Conservation (phyloP, 257 asterid genomes). For the Oldenlandia corymbosa region DNA sequence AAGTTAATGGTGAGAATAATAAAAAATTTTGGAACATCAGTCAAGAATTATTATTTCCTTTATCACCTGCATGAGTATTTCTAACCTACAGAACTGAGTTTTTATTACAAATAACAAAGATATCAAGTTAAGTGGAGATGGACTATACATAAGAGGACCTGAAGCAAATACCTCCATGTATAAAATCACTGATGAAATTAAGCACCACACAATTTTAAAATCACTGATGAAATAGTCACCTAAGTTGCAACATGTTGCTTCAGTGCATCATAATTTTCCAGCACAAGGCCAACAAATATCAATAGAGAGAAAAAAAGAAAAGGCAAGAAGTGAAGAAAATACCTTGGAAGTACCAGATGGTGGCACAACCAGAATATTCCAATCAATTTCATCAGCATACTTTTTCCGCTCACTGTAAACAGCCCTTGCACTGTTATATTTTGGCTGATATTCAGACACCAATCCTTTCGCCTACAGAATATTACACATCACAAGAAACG, state of each 20-base stretch:
- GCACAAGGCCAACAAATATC: neutral
- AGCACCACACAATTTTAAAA: too few species aligned
- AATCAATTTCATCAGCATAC: conserved; percentile 85
- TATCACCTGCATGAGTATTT: too few species aligned
- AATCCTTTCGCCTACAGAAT: conserved; percentile 92
- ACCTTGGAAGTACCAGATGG: conserved; percentile 91
- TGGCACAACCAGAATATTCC: conserved; percentile 97
- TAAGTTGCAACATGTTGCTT: neutral
- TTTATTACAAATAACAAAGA: too few species aligned
- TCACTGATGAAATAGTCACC: too few species aligned
- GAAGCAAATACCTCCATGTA: too few species aligned
- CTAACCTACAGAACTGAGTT: too few species aligned
- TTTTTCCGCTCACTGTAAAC: conserved; percentile 94
- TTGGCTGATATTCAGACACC: conserved; percentile 89
- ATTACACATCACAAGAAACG: conserved; percentile 25
- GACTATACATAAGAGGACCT: too few species aligned
- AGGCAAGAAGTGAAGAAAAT: neutral
- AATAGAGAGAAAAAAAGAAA: neutral
- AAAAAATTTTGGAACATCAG: too few species aligned
- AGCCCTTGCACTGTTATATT: conserved; percentile 95
- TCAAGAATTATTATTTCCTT: too few species aligned
- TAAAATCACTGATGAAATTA: too few species aligned
- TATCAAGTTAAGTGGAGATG: too few species aligned
- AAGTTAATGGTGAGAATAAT: too few species aligned
- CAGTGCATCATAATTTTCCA: neutral